Evolutionary conservation across 306 rosid genomes (phyloP).

Genomic region (Leucaena leucocephala): DNA sequence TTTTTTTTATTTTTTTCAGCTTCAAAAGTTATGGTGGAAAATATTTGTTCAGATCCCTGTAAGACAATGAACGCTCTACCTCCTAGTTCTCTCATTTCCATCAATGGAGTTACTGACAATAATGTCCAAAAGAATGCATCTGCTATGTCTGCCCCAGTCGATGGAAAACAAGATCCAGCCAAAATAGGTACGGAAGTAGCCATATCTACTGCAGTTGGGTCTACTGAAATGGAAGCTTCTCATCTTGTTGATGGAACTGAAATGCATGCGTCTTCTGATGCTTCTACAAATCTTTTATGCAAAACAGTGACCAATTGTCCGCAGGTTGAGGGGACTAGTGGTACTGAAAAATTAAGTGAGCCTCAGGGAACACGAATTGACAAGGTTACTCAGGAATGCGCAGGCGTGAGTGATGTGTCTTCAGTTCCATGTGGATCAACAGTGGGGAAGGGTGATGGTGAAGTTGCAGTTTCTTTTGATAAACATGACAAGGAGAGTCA

Average conservation of each 20-base stretch:
- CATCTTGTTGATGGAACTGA: constrained; percentile 46
- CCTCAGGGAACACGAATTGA: constrained; percentile 37
- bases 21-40: constrained; percentile 46
- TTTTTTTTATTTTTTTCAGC: constrained; percentile 46
- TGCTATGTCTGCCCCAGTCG: constrained; percentile 37
- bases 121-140: constrained; percentile 39
- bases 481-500: constrained; percentile 36
- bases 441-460: constrained; percentile 43
- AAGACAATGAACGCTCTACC: constrained; percentile 42
- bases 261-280: constrained; percentile 46
- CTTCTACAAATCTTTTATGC: constrained; percentile 35
- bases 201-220: constrained; percentile 39
- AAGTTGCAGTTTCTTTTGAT: constrained; percentile 31
- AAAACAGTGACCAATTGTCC: constrained; percentile 39
- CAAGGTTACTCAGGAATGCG: constrained; percentile 46
- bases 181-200: constrained; percentile 44
- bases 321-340: constrained; percentile 34
- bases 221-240: constrained; percentile 50
- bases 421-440: constrained; percentile 46
- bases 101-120: constrained; percentile 38
- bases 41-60: constrained; percentile 36
- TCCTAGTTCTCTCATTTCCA: constrained; percentile 43
- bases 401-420: constrained; percentile 42
- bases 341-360: constrained; percentile 39
- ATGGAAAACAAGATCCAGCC: constrained; percentile 45